Evolutionary conservation across 2,329 filamentous ascomycete species (phyloP), one percentile per base, ranked within the genome.

Genomic region (Fusarium armeniacum): DNA sequence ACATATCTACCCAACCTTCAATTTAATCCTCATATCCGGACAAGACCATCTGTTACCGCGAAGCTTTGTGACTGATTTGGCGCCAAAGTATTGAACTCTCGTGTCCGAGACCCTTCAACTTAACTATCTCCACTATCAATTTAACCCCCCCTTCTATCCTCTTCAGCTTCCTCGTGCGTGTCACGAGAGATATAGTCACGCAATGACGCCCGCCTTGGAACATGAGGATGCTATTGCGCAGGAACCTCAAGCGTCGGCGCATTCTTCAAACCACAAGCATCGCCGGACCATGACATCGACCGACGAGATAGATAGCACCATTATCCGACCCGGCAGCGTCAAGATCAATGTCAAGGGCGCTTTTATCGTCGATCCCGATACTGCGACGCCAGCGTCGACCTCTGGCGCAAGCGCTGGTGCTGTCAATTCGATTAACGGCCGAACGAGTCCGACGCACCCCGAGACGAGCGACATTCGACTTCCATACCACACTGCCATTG

Each of bases 291-390:
- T 78, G 77, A 87, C 84, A 36, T 83, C 82, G 67, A 85, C 84
- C 13, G 83, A 86, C 72, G 86, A 88, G 78, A 88, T 89, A 58
- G 85, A 88, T 78, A 87, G 82, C 74, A 86, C 86, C 50, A 86
- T 91, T 74, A 86, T 82, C 56, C 86, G 87, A 73, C 89, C 89
- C 3, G 89, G 89, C 26, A 87, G 92, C 16, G 94, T 98, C 76
- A 91, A 93, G 81, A 98, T 99, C 83, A 98, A 99, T 78, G 95
- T 98, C 70, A 90, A 94, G 79, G 96, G 95, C 76, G 96, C 96
- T 40, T 98, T 97, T 77, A 98, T 99, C 71, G 94, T 97, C 75
- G 93, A 98, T 77, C 91, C 95, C 67, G 91, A 93, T 72, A 84
- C 86, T 5, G 80, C 80, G 22, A 88, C 86, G 50, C 82, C 88